A percentile compares a stretch with the other conserved stretches of the same genome.
These are phyloP conservation scores for Pseudonitzschia delicatissima DNA, from an alignment of 108 stramenopile genomes.

Conservation along the genomic window DNA sequence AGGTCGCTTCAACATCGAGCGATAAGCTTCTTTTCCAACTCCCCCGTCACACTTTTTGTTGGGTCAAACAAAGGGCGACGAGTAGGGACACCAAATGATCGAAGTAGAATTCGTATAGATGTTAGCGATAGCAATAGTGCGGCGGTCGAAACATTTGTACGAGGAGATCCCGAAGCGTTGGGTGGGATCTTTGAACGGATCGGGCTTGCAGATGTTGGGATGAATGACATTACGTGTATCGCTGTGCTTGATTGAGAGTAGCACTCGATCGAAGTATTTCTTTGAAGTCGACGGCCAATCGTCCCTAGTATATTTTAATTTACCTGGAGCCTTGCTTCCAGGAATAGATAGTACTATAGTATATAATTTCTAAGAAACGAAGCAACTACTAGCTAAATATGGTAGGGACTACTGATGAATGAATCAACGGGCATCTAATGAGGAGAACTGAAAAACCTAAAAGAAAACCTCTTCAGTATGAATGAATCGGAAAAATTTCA, in stretches of 20 bases:
- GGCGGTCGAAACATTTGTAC: slow-evolving; percentile 8
- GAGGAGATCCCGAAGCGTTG: not conserved
- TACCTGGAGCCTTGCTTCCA: not conserved
- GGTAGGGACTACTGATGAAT: no score
- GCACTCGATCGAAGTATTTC: no score
- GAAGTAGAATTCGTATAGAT: no score
- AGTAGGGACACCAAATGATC: no score
- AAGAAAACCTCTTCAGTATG: no score
- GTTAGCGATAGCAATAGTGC: not conserved
- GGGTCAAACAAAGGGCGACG: not conserved
- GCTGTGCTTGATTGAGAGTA: not conserved
- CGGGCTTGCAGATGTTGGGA: not conserved
- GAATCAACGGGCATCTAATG: no score
- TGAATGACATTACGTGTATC: slow-evolving; percentile 5
- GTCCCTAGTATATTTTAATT: not conserved
- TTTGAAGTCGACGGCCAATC: not conserved
- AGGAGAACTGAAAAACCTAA: no score
- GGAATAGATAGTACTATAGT: no score
- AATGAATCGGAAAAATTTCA: no score
- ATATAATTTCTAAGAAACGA: no score
- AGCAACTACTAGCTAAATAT: no score
- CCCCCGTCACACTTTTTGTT: not conserved
- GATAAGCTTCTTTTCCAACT: not conserved
- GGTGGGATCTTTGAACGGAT: slow-evolving; percentile 3
- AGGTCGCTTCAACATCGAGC: no score